Conservation (phyloP, 176 grass and related monocot species). For the Saccharum officinarum region DNA sequence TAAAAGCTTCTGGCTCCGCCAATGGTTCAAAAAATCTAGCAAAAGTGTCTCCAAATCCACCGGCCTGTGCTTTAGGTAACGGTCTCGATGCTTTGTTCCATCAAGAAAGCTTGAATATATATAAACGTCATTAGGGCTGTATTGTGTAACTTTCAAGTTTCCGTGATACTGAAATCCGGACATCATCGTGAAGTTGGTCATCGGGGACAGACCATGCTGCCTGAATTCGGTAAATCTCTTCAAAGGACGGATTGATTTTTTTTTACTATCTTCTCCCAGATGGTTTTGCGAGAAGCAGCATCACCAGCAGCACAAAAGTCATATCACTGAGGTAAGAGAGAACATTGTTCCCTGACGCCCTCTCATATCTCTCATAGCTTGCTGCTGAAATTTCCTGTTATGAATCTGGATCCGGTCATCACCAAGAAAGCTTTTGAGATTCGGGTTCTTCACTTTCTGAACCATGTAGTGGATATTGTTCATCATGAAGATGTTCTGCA, state of each 20-base stretch:
- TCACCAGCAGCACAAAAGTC: conserved; percentile 42
- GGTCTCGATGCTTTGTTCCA: conserved; percentile 56
- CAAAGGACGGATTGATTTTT: conserved; percentile 80
- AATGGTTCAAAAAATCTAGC: conserved; percentile 68
- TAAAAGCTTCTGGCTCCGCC: no score
- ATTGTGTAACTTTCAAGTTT: conserved; percentile 59
- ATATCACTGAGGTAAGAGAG: conserved; percentile 55
- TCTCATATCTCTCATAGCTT: conserved; percentile 68
- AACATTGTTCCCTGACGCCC: conserved; percentile 63
- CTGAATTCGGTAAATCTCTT: conserved; percentile 83
- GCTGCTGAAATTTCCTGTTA: conserved; percentile 74
- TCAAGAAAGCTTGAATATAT: conserved; percentile 44
- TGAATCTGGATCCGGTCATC: conserved; percentile 84
- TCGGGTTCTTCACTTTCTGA: conserved; percentile 80
- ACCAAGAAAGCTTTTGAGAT: conserved; percentile 76
- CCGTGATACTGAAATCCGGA: conserved; percentile 50
- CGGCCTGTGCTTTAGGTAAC: conserved; percentile 68
- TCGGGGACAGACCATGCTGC: conserved; percentile 79
- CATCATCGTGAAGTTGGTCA: conserved; percentile 73
- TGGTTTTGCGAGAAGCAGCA: conserved; percentile 53
- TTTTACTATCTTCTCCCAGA: conserved; percentile 89
- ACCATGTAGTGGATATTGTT: conserved; percentile 95
- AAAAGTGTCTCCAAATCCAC: conserved; percentile 81
- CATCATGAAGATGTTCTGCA: conserved; percentile 86
- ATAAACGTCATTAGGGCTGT: conserved; percentile 83